Conservation (phyloP, 2,329 filamentous ascomycete genomes). For the Diaporthe destruens region DNA sequence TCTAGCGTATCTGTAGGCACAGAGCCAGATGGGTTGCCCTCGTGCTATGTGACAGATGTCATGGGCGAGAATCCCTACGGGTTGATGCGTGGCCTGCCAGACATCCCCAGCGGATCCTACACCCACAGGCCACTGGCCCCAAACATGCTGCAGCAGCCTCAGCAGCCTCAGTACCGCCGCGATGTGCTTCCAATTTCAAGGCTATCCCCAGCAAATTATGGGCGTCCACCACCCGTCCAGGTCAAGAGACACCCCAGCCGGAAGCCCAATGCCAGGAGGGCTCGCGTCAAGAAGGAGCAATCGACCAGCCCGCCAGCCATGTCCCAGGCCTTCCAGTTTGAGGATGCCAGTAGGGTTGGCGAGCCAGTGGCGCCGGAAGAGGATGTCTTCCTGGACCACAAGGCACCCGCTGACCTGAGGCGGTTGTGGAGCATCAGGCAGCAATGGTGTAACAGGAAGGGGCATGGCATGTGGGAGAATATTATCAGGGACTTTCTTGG, state of each 20-base stretch:
- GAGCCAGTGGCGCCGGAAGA: constrained; percentile 23
- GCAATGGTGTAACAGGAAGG: constrained; percentile 60
- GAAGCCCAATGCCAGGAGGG: constrained; percentile 24
- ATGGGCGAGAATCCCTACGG: constrained; percentile 4
- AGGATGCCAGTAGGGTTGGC: background rate
- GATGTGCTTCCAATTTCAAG: constrained; percentile 32
- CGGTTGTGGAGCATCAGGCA: constrained; percentile 64
- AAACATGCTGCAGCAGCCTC: constrained; percentile 12
- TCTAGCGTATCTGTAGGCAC: constrained; percentile 53
- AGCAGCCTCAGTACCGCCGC: constrained; percentile 29
- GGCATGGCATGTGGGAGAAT: constrained; percentile 70
- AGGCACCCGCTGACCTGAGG: constrained; percentile 61
- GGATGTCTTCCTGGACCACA: constrained; percentile 54
- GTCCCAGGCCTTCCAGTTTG: background rate
- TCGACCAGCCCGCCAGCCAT: constrained; percentile 28
- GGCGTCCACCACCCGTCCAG: constrained; percentile 11
- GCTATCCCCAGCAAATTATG: constrained; percentile 30
- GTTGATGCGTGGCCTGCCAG: constrained; percentile 20
- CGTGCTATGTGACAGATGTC: constrained; percentile 18
- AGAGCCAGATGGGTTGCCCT: constrained; percentile 32
- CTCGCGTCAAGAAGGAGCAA: constrained; percentile 17
- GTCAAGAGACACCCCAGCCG: constrained; percentile 34
- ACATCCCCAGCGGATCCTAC: constrained; percentile 29
- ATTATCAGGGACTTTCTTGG: constrained; percentile 59
- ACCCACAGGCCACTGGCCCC: constrained; percentile 38